Conservation (phyloP, 345 rosid genomes). For the Microthlaspi erraticum region DNA sequence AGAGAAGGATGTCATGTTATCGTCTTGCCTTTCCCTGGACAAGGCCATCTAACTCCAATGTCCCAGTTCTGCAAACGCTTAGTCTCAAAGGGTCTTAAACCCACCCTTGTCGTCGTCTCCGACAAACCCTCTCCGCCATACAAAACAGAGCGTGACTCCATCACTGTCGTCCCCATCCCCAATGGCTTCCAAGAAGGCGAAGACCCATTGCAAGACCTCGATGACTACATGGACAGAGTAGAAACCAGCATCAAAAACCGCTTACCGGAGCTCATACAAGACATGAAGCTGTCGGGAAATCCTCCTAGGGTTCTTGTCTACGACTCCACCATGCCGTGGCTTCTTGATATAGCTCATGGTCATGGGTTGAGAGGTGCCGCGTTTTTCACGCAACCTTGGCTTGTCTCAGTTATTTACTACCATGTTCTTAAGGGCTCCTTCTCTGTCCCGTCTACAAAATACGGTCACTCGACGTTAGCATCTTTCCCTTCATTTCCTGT, state of each 20-base stretch:
- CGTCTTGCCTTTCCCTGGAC: constrained; percentile 52
- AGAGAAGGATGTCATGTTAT: constrained; percentile 39
- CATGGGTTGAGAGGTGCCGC: constrained; percentile 47
- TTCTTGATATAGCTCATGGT: constrained; percentile 49
- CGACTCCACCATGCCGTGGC: constrained; percentile 60
- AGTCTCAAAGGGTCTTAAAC: constrained; percentile 54
- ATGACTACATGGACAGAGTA: constrained; percentile 40
- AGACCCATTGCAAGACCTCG: constrained; percentile 1
- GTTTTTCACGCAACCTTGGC: constrained; percentile 58
- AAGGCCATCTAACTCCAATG: constrained; percentile 69
- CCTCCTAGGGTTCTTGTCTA: constrained; percentile 47
- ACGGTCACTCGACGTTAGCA: constrained; percentile 37
- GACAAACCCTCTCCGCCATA: constrained; percentile 37
- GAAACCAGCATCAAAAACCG: constrained; percentile 29
- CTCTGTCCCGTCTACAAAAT: constrained; percentile 35
- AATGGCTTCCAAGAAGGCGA: constrained; percentile 44
- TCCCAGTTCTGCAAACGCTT: constrained; percentile 64
- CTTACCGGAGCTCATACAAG: constrained; percentile 46
- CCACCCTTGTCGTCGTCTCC: constrained; percentile 49
- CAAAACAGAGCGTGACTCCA: constrained; percentile 37
- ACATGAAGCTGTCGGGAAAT: constrained; percentile 21
- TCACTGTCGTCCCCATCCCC: constrained; percentile 42
- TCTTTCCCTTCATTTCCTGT: constrained; percentile 50
- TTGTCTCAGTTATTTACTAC: constrained; percentile 50
- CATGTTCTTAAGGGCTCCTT: constrained; percentile 41